Conservation (phyloP, 441 rosid genomes). For the Erodium trifolium region DNA sequence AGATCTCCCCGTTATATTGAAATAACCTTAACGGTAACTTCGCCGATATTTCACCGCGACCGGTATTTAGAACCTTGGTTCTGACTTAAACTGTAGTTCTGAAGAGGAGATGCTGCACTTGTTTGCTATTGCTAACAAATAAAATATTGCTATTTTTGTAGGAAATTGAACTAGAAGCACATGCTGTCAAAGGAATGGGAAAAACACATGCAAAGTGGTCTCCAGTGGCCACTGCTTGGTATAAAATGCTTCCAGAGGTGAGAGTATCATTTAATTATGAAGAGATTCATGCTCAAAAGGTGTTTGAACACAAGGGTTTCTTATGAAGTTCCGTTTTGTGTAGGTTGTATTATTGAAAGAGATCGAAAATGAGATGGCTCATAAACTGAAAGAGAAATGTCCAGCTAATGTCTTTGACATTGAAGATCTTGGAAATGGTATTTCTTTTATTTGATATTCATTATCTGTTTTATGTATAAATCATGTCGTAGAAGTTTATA, state of each 20-base stretch:
- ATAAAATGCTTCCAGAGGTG: constrained; percentile 95
- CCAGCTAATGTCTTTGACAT: constrained; percentile 79
- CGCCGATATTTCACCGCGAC: no score
- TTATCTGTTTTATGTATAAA: constrained; percentile 8
- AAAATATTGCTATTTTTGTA: constrained; percentile 18
- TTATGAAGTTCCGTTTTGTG: constrained; percentile 2
- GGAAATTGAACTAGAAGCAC: constrained; percentile 97
- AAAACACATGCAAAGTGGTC: constrained; percentile 98
- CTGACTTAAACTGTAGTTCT: background rate
- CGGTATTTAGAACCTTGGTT: no score
- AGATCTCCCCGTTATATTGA: no score
- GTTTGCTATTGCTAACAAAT: background rate
- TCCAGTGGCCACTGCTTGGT: constrained; percentile 94
- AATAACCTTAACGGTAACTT: no score
- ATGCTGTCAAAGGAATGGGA: constrained; percentile 88
- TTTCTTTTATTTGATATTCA: constrained; percentile 17
- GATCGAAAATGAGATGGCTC: constrained; percentile 50
- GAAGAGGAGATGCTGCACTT: background rate
- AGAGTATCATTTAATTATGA: constrained; percentile 13
- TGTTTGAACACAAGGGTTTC: background rate
- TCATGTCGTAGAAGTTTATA: background rate
- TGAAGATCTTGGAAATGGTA: constrained; percentile 84
- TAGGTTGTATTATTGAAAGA: constrained; percentile 68
- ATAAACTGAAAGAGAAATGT: constrained; percentile 54
- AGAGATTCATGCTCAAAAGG: background rate